phyloP scores from a whole-genome alignment of 2,329 filamentous ascomycete species.

The Botrytis fabae region DNA sequence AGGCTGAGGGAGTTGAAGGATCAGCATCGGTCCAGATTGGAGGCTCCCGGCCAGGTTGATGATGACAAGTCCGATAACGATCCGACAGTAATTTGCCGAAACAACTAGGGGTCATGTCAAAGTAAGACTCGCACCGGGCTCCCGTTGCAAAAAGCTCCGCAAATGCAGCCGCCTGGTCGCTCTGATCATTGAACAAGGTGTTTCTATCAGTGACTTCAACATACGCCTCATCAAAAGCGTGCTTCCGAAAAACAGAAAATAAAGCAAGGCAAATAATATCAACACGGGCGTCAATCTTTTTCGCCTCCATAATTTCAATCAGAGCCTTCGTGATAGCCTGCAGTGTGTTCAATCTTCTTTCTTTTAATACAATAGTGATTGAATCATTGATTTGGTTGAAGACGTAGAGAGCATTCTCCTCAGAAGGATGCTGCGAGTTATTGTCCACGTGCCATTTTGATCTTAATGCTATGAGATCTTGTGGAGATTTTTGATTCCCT shows the following conservation, averaged over 20 bases:
- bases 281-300: conserved; percentile 46
- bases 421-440: conserved; percentile 42
- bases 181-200: conserved; percentile 58
- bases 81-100: conserved; percentile 46
- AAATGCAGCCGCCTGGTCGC: conserved; percentile 64
- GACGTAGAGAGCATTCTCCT: conserved; percentile 40
- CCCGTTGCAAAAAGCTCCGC: conserved; percentile 63
- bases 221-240: conserved; percentile 62
- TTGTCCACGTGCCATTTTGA: conserved; percentile 47
- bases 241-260: conserved; percentile 57
- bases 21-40: conserved; percentile 27
- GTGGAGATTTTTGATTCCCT: conserved; percentile 42
- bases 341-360: conserved; percentile 18
- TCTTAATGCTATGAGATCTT: conserved; percentile 44
- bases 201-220: conserved; percentile 63
- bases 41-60: conserved; percentile 34
- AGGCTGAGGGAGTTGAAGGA: conserved; percentile 41
- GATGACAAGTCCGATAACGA: conserved; percentile 49
- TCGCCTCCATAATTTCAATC: conserved; percentile 6
- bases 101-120: conserved; percentile 53
- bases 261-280: conserved; percentile 59
- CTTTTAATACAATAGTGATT: conserved; percentile 30
- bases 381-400: conserved; percentile 43
- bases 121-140: conserved; percentile 62
- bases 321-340: conserved; percentile 13